A percentile compares a stretch with the other conserved stretches of the same genome.
Evolutionary conservation across 495 filamentous ascomycete genomes (phyloP).

Genomic region (Penicillium cataractarum): DNA sequence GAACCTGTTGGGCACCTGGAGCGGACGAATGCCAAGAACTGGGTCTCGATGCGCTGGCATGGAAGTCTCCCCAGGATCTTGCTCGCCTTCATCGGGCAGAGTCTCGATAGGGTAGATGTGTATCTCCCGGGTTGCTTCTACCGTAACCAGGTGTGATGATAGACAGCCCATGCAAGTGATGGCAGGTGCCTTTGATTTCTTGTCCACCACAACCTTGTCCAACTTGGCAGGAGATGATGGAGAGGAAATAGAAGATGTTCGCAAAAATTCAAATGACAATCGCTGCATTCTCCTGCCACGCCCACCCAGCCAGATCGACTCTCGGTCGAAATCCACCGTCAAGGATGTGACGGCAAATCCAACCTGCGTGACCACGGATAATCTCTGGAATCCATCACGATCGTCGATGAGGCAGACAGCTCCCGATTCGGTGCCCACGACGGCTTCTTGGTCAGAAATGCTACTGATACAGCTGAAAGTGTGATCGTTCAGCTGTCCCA

Average conservation of each 20-base stretch:
- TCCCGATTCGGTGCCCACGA: conserved; percentile 53
- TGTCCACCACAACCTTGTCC: conserved; percentile 26
- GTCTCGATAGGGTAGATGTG: conserved; percentile 56
- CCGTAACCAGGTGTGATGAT: conserved; percentile 67
- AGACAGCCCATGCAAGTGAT: conserved; percentile 72
- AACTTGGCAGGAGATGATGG: conserved; percentile 33
- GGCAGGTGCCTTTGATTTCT: conserved; percentile 36
- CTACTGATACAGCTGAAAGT: conserved; percentile 80
- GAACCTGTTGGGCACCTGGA: conserved; percentile 58
- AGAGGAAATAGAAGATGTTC: conserved; percentile 22
- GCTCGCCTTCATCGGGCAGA: conserved; percentile 37
- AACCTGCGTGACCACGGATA: conserved; percentile 46
- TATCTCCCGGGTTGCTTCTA: conserved; percentile 75
- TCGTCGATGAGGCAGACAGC: conserved; percentile 70
- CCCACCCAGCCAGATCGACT: conserved; percentile 60
- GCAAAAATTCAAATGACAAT: conserved; percentile 43
- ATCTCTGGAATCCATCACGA: conserved; percentile 65
- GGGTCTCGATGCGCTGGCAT: conserved; percentile 76
- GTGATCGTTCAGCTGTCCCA: conserved; percentile 67
- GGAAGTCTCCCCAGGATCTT: conserved; percentile 34
- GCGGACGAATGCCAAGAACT: conserved; percentile 71
- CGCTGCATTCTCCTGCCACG: conserved; percentile 46
- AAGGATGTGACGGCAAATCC: conserved; percentile 52
- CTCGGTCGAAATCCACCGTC: conserved; percentile 55
- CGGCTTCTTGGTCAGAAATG: conserved; percentile 63